A percentile compares a stretch with the other conserved stretches of the same genome.
Evolutionary conservation across 1,139 yeast genomes (phyloP).

Genomic region (Ogataea hybrid): DNA sequence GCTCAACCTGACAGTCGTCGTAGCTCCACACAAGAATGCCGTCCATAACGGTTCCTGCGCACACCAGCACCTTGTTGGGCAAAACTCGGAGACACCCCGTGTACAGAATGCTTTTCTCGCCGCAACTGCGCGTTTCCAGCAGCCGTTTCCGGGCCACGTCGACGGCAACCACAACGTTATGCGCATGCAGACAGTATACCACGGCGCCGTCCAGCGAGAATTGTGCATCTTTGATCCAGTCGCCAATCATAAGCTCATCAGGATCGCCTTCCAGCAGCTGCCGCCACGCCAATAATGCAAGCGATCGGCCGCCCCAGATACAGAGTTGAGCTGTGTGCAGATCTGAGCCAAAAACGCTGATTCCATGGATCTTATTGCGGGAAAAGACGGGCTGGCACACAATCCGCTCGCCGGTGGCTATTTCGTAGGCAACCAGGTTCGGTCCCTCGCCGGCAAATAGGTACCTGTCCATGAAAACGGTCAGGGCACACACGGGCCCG

Average conservation of each 20-base stretch:
- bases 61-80: constrained; percentile 47
- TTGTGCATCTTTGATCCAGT: constrained; percentile 72
- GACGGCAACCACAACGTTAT: constrained; percentile 62
- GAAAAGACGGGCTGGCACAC: constrained; percentile 50
- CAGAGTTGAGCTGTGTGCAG: constrained; percentile 33
- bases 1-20: constrained; percentile 40
- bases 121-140: constrained; percentile 46
- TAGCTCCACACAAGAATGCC: constrained; percentile 82
- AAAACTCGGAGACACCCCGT: constrained; percentile 71
- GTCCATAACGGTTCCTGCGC: constrained; percentile 92
- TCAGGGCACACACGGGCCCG: constrained; percentile 75
- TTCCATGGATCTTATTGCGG: constrained; percentile 78
- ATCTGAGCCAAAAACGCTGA: constrained; percentile 38
- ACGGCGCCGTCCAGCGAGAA: constrained; percentile 41
- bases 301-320: constrained; percentile 74
- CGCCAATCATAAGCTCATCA: constrained; percentile 55
- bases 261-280: constrained; percentile 27
- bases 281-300: constrained; percentile 42
- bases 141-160: constrained; percentile 37
- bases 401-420: constrained; percentile 40
- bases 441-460: constrained; percentile 77
- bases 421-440: constrained; percentile 51
- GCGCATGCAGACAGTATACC: constrained; percentile 69
- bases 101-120: constrained; percentile 80
- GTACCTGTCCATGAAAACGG: constrained; percentile 36